Evolutionary conservation across 1,139 yeast species (phyloP).

Genomic region (Scheffersomyces parashehatae): DNA sequence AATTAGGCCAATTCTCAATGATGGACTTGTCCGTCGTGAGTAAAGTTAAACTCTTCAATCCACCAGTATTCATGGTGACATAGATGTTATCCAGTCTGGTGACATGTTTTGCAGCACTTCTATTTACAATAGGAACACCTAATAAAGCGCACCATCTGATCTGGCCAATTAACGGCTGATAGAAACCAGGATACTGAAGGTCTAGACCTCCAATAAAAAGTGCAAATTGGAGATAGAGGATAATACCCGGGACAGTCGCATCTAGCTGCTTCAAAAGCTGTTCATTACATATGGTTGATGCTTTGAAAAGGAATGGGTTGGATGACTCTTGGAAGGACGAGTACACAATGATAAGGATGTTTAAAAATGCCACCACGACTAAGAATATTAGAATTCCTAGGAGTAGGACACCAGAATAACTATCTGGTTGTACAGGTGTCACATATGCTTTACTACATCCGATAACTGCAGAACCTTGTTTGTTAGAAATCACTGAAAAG

Average conservation of each 20-base stretch:
- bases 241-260: constrained; percentile 52
- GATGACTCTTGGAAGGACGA: constrained; percentile 66
- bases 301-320: constrained; percentile 56
- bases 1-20: constrained; percentile 43
- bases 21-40: constrained; percentile 27
- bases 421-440: constrained; percentile 45
- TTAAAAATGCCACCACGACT: constrained; percentile 42
- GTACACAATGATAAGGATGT: constrained; percentile 43
- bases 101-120: not conserved
- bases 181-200: constrained; percentile 63
- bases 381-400: constrained; percentile 42
- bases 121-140: constrained; percentile 25
- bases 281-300: constrained; percentile 63
- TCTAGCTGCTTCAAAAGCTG: constrained; percentile 57
- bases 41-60: constrained; percentile 31
- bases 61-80: constrained; percentile 32
- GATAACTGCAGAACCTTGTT: constrained; percentile 31
- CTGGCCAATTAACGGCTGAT: constrained; percentile 52
- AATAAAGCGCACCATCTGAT: constrained; percentile 40
- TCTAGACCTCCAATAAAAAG: constrained; percentile 58
- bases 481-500: constrained; percentile 42
- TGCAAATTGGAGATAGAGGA: constrained; percentile 58
- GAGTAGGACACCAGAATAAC: constrained; percentile 37
- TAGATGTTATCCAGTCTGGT: constrained; percentile 35
- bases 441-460: constrained; percentile 52